Conservation (phyloP, 2,329 filamentous ascomycete species). For the Teratosphaeria destructans region DNA sequence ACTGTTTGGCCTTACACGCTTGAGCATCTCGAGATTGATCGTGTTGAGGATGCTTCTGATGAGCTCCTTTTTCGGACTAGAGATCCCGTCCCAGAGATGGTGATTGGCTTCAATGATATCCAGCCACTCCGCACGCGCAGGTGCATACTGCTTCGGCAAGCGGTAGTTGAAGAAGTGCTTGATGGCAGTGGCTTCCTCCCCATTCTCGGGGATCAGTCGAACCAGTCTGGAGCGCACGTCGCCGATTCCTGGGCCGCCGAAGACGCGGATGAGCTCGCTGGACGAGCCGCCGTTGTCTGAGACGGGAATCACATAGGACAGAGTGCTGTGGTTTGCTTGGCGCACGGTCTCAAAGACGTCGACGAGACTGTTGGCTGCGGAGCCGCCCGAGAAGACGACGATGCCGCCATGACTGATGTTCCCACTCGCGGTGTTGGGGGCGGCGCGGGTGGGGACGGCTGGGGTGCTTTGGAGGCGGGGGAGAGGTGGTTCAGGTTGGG, state of each 20-base stretch:
- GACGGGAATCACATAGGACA: constrained; percentile 87
- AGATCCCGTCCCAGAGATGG: constrained; percentile 54
- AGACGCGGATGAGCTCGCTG: constrained; percentile 85
- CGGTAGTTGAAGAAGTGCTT: constrained; percentile 82
- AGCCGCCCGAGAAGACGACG: constrained; percentile 83
- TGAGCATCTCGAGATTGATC: constrained; percentile 41
- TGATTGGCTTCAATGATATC: constrained; percentile 79
- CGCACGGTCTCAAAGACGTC: constrained; percentile 65
- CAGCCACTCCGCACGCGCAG: constrained; percentile 71
- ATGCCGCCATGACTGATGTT: constrained; percentile 41
- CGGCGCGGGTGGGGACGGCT: background rate
- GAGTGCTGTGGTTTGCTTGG: constrained; percentile 52
- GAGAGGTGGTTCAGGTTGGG: background rate
- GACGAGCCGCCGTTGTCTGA: constrained; percentile 93
- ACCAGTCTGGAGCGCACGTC: constrained; percentile 67
- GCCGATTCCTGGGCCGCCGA: constrained; percentile 84
- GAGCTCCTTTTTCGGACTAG: constrained; percentile 41
- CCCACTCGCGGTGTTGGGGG: constrained; percentile 15
- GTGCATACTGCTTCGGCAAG: constrained; percentile 50
- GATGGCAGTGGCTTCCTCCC: constrained; percentile 59
- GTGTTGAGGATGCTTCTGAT: constrained; percentile 41
- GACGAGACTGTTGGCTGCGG: constrained; percentile 86
- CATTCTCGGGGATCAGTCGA: constrained; percentile 66
- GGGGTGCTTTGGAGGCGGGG: background rate
- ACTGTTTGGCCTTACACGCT: constrained; percentile 35